Conservation (phyloP, 2,329 filamentous ascomycete species). For the Diplodia sapinea region DNA sequence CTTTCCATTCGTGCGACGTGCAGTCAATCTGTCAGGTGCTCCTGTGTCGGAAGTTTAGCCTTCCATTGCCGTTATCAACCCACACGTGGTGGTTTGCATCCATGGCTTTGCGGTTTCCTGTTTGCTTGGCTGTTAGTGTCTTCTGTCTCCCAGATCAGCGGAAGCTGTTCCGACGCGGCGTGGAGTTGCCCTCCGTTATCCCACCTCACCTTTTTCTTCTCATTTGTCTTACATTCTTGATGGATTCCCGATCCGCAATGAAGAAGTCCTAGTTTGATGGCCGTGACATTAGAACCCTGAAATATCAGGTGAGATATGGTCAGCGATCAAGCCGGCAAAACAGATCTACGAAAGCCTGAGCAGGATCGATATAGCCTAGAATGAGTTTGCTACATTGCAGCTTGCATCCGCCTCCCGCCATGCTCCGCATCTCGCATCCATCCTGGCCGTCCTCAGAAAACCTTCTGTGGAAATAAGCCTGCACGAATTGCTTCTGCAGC, state of each 20-base stretch:
- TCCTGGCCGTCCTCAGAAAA: background rate
- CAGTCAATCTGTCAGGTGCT: constrained; percentile 6
- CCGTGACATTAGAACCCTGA: background rate
- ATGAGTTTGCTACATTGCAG: background rate
- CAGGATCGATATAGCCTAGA: background rate
- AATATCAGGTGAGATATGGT: background rate
- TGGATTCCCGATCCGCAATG: too few species aligned
- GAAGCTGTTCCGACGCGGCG: background rate
- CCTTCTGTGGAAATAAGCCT: background rate
- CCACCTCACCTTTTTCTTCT: background rate
- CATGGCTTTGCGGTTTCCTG: background rate
- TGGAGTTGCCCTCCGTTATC: constrained; percentile 8
- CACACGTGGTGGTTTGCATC: constrained; percentile 9
- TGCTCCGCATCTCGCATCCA: background rate
- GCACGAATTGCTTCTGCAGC: background rate
- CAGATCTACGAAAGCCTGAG: background rate
- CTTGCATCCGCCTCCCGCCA: constrained; percentile 1
- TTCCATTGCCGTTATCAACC: background rate
- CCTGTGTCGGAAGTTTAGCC: constrained; percentile 4
- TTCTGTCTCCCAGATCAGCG: background rate
- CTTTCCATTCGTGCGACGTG: constrained; percentile 8
- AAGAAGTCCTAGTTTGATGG: background rate
- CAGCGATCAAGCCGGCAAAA: background rate
- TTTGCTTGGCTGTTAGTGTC: background rate
- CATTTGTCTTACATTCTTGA: background rate